These are phyloP conservation scores for Babesia divergens DNA, from an alignment of 169 alveolate genomes.

Conservation along the genomic window DNA sequence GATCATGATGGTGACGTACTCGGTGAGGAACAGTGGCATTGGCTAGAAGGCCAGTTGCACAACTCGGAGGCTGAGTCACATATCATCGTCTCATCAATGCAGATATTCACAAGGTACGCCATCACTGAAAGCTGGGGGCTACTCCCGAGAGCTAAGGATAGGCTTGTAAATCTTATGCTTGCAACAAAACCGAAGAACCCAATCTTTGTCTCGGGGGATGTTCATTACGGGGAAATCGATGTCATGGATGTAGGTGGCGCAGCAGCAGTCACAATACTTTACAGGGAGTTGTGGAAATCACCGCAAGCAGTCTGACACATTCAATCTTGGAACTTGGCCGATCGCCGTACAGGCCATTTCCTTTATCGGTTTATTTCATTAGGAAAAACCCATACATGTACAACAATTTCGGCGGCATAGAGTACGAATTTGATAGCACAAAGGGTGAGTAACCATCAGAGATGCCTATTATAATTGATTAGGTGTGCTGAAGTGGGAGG, in stretches of 20 bases:
- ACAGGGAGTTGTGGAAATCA: slow-evolving; percentile 58
- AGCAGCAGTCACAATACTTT: not conserved
- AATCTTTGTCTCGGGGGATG: slow-evolving; percentile 83
- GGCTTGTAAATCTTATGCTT: slow-evolving; percentile 64
- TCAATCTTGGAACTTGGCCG: slow-evolving; percentile 6
- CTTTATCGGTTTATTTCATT: not conserved
- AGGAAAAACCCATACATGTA: slow-evolving; percentile 21
- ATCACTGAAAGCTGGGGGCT: slow-evolving; percentile 82
- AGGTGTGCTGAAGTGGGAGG: slow-evolving; percentile 47
- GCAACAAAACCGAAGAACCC: slow-evolving; percentile 77
- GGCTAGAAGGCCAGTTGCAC: slow-evolving; percentile 84
- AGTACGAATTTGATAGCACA: slow-evolving; percentile 28
- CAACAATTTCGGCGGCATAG: slow-evolving; percentile 61
- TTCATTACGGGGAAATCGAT: slow-evolving; percentile 69
- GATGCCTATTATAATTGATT: not conserved
- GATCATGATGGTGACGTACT: slow-evolving; percentile 80
- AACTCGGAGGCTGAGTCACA: slow-evolving; percentile 82
- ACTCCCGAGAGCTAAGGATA: slow-evolving; percentile 72
- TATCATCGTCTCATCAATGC: slow-evolving; percentile 83
- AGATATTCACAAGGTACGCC: slow-evolving; percentile 68
- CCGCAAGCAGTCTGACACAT: slow-evolving; percentile 65
- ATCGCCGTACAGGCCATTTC: not conserved
- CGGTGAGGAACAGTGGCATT: slow-evolving; percentile 87
- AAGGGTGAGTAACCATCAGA: slow-evolving; percentile 1
- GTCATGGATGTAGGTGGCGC: slow-evolving; percentile 60